These are phyloP conservation scores for Scheffersomyces stipitis DNA, from an alignment of 805 yeast genomes.

Conservation along the genomic window DNA sequence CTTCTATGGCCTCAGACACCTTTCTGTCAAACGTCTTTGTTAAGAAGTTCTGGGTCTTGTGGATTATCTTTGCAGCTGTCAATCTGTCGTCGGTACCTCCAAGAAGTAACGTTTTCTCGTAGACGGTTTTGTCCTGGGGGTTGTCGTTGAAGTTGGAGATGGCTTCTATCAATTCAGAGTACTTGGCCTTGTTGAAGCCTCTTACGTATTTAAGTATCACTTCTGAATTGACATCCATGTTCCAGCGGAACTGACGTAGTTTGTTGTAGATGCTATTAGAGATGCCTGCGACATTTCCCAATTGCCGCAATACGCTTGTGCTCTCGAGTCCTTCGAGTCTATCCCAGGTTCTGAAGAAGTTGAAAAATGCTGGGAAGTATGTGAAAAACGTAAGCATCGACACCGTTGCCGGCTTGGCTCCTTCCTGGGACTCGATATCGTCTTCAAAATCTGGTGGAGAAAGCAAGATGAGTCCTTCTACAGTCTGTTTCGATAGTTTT, in stretches of 20 bases:
- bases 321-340: conserved; percentile 63
- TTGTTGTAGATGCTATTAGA: conserved; percentile 35
- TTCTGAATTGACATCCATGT: conserved; percentile 57
- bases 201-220: conserved; percentile 53
- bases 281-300: conserved; percentile 18
- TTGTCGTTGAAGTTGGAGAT: conserved; percentile 35
- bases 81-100: conserved; percentile 60
- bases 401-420: conserved; percentile 1
- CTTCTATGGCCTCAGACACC: conserved; percentile 33
- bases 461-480: conserved; percentile 49
- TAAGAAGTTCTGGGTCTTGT: conserved; percentile 27
- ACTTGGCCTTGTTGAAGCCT: conserved; percentile 48
- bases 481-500: conserved; percentile 33
- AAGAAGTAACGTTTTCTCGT: conserved; percentile 51
- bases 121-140: conserved; percentile 26
- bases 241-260: conserved; percentile 66
- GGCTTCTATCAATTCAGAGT: conserved; percentile 44
- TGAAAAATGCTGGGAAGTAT: conserved; percentile 48
- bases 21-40: conserved; percentile 19
- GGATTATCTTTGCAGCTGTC: conserved; percentile 47
- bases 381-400: conserved; percentile 29
- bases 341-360: conserved; percentile 56
- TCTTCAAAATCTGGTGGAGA: conserved; percentile 47
- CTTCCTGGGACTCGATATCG: conserved; percentile 12
- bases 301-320: conserved; percentile 57